Evolutionary conservation across 768 basidiomycete species (phyloP).

Genomic region (Mycena chlorophos): DNA sequence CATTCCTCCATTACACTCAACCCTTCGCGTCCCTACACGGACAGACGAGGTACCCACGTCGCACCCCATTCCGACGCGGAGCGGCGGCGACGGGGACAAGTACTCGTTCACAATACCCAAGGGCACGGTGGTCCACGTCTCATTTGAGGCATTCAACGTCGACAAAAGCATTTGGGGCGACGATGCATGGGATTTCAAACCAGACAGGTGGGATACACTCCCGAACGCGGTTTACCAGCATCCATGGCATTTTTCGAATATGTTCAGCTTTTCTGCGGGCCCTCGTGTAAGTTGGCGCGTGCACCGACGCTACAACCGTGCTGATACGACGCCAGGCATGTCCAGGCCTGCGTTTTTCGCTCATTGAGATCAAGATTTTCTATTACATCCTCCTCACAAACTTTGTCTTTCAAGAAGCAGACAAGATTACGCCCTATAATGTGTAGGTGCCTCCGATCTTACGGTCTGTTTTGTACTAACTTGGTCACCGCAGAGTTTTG

Average conservation of each 20-base stretch:
- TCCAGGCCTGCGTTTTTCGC: constrained; percentile 78
- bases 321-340: constrained; percentile 56
- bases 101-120: constrained; percentile 55
- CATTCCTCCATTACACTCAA: constrained; percentile 78
- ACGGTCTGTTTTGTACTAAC: not conserved
- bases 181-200: constrained; percentile 79
- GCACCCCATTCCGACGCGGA: constrained; percentile 38
- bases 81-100: constrained; percentile 35
- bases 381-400: constrained; percentile 67
- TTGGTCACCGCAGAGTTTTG: constrained; percentile 46
- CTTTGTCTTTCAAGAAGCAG: constrained; percentile 60
- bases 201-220: constrained; percentile 78
- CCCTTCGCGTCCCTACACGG: constrained; percentile 72
- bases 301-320: constrained; percentile 8
- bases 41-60: constrained; percentile 78
- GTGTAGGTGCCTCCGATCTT: constrained; percentile 45
- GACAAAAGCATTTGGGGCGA: constrained; percentile 79
- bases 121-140: constrained; percentile 75
- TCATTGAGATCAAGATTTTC: constrained; percentile 83
- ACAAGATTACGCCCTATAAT: constrained; percentile 57
- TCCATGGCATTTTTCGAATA: constrained; percentile 72
- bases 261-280: constrained; percentile 77
- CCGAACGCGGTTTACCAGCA: constrained; percentile 66
- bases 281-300: constrained; percentile 58
- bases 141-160: constrained; percentile 78